phyloP scores from a whole-genome alignment of 352 stramenopile species.

The Phytophthora tentaculata region DNA sequence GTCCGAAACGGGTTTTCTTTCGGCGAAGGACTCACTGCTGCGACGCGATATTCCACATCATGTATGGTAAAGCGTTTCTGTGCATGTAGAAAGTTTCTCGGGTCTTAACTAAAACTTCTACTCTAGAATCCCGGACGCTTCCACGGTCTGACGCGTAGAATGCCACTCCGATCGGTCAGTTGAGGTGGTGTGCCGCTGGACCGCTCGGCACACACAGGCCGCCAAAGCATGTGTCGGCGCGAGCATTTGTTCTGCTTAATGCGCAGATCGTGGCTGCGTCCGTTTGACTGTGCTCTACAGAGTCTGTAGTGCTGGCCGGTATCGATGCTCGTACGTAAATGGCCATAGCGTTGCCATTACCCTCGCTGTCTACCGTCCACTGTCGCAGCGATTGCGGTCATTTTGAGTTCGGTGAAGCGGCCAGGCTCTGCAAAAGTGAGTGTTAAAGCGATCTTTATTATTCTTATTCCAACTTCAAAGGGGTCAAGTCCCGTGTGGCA shows the following conservation, averaged over 20 bases:
- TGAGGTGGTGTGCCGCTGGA: too few species aligned
- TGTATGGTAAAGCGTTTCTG: neutral
- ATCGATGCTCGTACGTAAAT: too few species aligned
- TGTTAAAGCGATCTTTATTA: slow-evolving; percentile 25
- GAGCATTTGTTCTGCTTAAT: neutral
- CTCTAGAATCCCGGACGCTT: neutral
- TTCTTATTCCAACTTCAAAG: slow-evolving; percentile 44
- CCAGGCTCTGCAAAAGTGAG: slow-evolving; percentile 22
- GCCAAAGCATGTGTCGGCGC: neutral
- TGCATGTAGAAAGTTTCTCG: too few species aligned
- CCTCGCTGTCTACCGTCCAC: neutral
- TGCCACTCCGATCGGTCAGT: neutral
- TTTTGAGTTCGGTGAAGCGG: slow-evolving; percentile 15
- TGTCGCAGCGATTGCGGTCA: slow-evolving; percentile 11
- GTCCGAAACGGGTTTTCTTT: neutral
- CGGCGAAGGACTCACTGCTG: neutral
- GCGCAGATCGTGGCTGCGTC: too few species aligned
- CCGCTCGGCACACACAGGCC: neutral
- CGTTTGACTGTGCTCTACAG: neutral
- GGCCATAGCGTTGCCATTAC: too few species aligned
- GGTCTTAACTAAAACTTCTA: too few species aligned
- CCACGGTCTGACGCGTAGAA: neutral
- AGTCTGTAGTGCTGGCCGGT: too few species aligned
- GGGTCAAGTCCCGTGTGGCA: slow-evolving; percentile 23
- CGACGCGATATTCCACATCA: neutral